Percentiles rank a stretch among this genome's conserved stretches.
phyloP scores from a whole-genome alignment of 352 stramenopile genomes.

The Globisporangium spinosum region DNA sequence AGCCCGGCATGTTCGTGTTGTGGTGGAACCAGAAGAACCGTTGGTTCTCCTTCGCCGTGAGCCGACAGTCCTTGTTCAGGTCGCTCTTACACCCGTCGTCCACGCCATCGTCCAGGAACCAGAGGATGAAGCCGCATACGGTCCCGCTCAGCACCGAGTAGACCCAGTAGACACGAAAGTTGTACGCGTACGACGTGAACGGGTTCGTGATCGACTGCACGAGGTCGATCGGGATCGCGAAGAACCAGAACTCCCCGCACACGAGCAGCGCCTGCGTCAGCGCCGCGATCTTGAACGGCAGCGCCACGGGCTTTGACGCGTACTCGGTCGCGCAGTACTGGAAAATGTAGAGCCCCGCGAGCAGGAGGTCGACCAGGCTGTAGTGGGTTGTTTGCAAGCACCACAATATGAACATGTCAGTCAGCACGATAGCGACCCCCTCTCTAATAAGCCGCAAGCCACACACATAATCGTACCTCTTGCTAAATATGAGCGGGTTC shows the following conservation, averaged over 20 bases:
- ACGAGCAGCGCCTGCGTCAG: slow-evolving; percentile 76
- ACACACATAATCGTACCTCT: slow-evolving; percentile 35
- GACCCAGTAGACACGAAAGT: slow-evolving; percentile 82
- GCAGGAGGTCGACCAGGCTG: slow-evolving; percentile 67
- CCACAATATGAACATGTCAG: not conserved
- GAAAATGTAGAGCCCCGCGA: slow-evolving; percentile 69
- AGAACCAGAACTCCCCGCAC: slow-evolving; percentile 88
- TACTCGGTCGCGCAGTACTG: slow-evolving; percentile 77
- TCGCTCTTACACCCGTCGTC: slow-evolving; percentile 16
- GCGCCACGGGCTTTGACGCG: slow-evolving; percentile 30
- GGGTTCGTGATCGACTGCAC: slow-evolving; percentile 88
- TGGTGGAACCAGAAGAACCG: slow-evolving; percentile 85
- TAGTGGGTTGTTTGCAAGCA: not conserved
- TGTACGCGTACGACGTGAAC: slow-evolving; percentile 85
- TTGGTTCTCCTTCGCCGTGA: slow-evolving; percentile 20
- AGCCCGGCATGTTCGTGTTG: slow-evolving; percentile 68
- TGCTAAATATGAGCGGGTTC: slow-evolving; percentile 86
- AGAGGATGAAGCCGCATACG: slow-evolving; percentile 63
- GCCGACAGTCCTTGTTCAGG: slow-evolving; percentile 10
- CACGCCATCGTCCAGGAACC: slow-evolving; percentile 41
- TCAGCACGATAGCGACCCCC: not conserved
- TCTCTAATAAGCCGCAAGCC: not conserved
- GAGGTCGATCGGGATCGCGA: slow-evolving; percentile 86
- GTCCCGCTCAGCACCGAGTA: slow-evolving; percentile 73
- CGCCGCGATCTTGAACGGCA: slow-evolving; percentile 63